Conservation (phyloP, 2,329 filamentous ascomycete species). For the Davidsoniella virescens region DNA sequence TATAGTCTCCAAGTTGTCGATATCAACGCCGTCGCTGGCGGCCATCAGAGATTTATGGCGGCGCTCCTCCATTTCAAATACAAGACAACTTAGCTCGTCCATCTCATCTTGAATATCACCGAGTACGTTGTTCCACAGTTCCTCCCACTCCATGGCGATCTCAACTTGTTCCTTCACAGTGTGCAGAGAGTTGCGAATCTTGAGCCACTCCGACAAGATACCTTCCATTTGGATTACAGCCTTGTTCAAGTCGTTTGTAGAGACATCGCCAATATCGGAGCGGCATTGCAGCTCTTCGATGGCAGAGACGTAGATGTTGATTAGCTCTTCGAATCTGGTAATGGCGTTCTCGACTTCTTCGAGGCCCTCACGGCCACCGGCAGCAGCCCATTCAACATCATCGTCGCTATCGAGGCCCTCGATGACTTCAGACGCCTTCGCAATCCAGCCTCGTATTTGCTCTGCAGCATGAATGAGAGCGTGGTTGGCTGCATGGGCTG, state of each 20-base stretch:
- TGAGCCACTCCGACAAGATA: slow-evolving; percentile 70
- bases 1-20: slow-evolving; percentile 82
- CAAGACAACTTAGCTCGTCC: slow-evolving; percentile 59
- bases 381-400: slow-evolving; percentile 92
- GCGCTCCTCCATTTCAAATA: slow-evolving; percentile 97
- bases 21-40: slow-evolving; percentile 51
- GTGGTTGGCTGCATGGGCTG: slow-evolving; percentile 65
- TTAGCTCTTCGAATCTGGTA: slow-evolving; percentile 67
- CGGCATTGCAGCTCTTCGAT: slow-evolving; percentile 81
- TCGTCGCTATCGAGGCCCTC: slow-evolving; percentile 83
- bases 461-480: slow-evolving; percentile 76
- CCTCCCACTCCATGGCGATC: slow-evolving; percentile 97
- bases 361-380: slow-evolving; percentile 66
- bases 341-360: slow-evolving; percentile 62
- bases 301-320: slow-evolving; percentile 84
- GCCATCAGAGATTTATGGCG: slow-evolving; percentile 63
- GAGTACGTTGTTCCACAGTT: slow-evolving; percentile 84
- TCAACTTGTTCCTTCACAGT: slow-evolving; percentile 82
- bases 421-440: slow-evolving; percentile 79
- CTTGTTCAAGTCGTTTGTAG: slow-evolving; percentile 51
- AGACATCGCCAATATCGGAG: slow-evolving; percentile 55
- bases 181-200: slow-evolving; percentile 61
- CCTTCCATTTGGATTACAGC: slow-evolving; percentile 81
- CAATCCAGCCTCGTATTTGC: slow-evolving; percentile 88
- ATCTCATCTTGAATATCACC: slow-evolving; percentile 84